Base-by-base conservation (phyloP, 805 yeast species). In the Barnettozyma salicaria region DNA sequence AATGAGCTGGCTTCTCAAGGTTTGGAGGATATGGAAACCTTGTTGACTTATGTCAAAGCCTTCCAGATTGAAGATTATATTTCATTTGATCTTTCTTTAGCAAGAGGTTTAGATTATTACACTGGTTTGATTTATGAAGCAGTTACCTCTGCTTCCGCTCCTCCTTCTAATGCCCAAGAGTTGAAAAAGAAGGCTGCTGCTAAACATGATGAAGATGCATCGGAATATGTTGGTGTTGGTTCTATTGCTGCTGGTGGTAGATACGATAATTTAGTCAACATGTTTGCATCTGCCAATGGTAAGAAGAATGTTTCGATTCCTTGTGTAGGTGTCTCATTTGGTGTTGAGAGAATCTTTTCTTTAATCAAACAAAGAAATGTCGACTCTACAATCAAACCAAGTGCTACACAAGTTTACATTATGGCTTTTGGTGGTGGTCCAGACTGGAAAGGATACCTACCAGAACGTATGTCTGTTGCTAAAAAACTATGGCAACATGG, bases 381-480 rank as follows among this genome's bases (percentile, higher is more conserved):
- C 21, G 78, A 78, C 22, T 27, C 43, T 6, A 33, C 72, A 49
- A 70, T 89, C 39, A 77, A 92, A 51, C 78, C 97, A 24, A 73
- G 89, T 20, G 78, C 90, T 26, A 94, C 98, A 14, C 95, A 92
- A 60, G 97, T 86, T 11, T 92, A 70, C 56, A 81, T 92, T 34
- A 89, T 92, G 96, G 97, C 98, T 1, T 89, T 92, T 56, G 98
- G 98, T 48, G 97, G 97, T 54, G 98, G 97, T 53, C 84, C 84
- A 52, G 94, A 82, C 44, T 89, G 97, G 97, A 78, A 71, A 42
- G 98, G 97, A 6, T 87, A 85, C 66, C 67, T 92, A 54, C 75
- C 78, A 40, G 97, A 92, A 66, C 81, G 98, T 67, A 88, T 92
- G 96, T 52, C 72, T 21, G 74, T 92, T 32, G 78, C 96, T 37